These are phyloP conservation scores for Lasiodiplodia theobromae DNA, from an alignment of 2,329 filamentous ascomycete genomes.

Conservation along the genomic window DNA sequence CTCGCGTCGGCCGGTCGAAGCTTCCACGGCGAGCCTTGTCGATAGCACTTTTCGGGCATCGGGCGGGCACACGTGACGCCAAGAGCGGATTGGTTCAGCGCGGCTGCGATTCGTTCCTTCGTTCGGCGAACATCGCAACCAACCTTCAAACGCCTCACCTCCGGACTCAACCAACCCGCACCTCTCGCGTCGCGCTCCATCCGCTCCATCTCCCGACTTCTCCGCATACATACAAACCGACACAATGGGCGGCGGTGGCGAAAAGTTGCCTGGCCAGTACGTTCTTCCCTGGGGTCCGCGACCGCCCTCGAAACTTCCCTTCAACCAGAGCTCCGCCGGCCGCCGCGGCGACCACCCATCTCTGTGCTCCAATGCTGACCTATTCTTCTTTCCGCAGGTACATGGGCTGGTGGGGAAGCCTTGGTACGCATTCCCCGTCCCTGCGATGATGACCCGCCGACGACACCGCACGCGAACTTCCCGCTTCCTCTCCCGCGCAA, in stretches of 20 bases:
- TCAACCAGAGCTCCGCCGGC: conserved; percentile 3
- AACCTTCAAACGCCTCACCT: conserved; percentile 7
- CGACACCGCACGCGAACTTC: conserved; percentile 5
- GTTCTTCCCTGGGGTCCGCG: conserved; percentile 14
- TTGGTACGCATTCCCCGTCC: conserved; percentile 30
- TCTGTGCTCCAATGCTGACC: conserved; percentile 29
- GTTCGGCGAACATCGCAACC: conserved; percentile 25
- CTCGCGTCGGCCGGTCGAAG: conserved; percentile 18
- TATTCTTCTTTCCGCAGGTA: conserved; percentile 31
- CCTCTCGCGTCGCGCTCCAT: conserved; percentile 7
- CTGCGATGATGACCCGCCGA: background rate
- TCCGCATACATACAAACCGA: conserved; percentile 6
- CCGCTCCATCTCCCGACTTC: conserved; percentile 7
- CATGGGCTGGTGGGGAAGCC: conserved; percentile 34
- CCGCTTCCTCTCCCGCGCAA: background rate
- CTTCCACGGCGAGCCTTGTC: conserved; percentile 15
- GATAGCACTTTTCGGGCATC: conserved; percentile 29
- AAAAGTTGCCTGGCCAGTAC: conserved; percentile 35
- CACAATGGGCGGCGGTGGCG: conserved; percentile 34
- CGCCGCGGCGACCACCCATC: conserved; percentile 8
- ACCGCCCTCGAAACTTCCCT: conserved; percentile 1
- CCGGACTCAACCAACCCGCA: background rate
- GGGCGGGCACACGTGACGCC: conserved; percentile 28
- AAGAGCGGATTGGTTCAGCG: conserved; percentile 27
- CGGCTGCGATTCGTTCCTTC: conserved; percentile 22